These are phyloP conservation scores for Chamaecrista fasciculata DNA, from an alignment of 306 rosid species.

Conservation along the genomic window DNA sequence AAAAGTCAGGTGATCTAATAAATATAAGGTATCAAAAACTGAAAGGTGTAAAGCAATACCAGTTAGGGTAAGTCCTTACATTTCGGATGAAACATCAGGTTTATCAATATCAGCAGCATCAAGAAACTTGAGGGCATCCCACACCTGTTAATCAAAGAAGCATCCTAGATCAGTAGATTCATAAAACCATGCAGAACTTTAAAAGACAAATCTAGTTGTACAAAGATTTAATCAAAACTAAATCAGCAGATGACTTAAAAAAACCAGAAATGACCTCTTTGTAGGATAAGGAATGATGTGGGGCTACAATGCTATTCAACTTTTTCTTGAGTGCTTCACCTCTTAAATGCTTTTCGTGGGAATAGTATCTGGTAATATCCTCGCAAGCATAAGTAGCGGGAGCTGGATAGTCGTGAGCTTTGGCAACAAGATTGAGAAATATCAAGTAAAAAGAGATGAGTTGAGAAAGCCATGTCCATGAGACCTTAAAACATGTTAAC, in stretches of 20 bases:
- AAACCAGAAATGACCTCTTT: slow-evolving; percentile 37
- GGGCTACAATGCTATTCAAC: slow-evolving; percentile 47
- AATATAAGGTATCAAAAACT: not conserved
- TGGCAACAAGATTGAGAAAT: slow-evolving; percentile 45
- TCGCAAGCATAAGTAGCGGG: slow-evolving; percentile 54
- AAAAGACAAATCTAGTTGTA: not conserved
- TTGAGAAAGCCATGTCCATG: slow-evolving; percentile 52
- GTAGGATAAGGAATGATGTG: slow-evolving; percentile 63
- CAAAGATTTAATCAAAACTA: slow-evolving; percentile 8
- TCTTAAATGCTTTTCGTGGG: slow-evolving; percentile 33
- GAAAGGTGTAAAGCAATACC: not conserved
- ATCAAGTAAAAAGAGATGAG: slow-evolving; percentile 52
- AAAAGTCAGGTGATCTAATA: slow-evolving; percentile 15
- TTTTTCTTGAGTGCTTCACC: slow-evolving; percentile 53
- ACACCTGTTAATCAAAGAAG: slow-evolving; percentile 42
- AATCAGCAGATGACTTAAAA: not conserved
- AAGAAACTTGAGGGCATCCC: slow-evolving; percentile 76
- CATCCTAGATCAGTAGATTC: not conserved
- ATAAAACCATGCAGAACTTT: not conserved
- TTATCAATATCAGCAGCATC: slow-evolving; percentile 69
- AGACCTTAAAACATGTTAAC: slow-evolving; percentile 28
- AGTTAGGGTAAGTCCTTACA: slow-evolving; percentile 34
- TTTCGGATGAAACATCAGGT: slow-evolving; percentile 50
- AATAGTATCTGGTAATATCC: slow-evolving; percentile 46
- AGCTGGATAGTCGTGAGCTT: slow-evolving; percentile 41